Conservation (phyloP, 495 filamentous ascomycete genomes). For the Chaetomium tenue region DNA sequence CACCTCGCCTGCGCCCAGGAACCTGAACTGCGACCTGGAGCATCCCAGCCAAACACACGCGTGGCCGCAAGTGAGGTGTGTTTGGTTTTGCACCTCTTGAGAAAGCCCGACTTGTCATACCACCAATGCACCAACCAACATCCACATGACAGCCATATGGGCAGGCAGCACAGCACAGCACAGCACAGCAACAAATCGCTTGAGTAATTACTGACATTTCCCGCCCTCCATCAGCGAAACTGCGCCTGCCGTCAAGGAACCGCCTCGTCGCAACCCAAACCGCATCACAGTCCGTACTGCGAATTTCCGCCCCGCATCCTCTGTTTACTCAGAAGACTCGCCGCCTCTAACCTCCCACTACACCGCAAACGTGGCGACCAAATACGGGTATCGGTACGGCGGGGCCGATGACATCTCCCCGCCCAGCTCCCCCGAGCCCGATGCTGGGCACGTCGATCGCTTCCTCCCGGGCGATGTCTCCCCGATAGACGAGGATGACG, state of each 20-base stretch:
- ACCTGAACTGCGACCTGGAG: not conserved
- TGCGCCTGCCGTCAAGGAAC: constrained; percentile 36
- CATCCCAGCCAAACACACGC: constrained; percentile 14
- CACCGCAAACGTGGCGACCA: constrained; percentile 40
- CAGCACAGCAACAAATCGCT: not conserved
- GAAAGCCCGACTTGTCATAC: too few relatives aligned
- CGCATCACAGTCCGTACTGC: constrained; percentile 37
- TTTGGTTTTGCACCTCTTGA: not conserved
- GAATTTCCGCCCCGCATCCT: constrained; percentile 40
- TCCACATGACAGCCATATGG: not conserved
- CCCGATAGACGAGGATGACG: constrained; percentile 50
- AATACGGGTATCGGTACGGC: constrained; percentile 32
- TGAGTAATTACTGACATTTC: constrained; percentile 16
- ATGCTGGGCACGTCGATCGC: constrained; percentile 25
- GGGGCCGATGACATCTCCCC: constrained; percentile 46
- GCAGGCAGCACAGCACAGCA: not conserved
- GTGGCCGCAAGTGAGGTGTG: not conserved
- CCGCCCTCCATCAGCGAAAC: constrained; percentile 28
- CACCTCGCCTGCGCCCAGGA: not conserved
- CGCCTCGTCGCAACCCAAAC: constrained; percentile 36
- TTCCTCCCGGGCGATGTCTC: constrained; percentile 47
- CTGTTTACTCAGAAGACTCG: constrained; percentile 41
- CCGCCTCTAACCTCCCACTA: constrained; percentile 30
- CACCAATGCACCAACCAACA: not conserved
- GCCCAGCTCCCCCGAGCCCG: constrained; percentile 49